Evolutionary conservation across 352 stramenopile species (phyloP).

Genomic region (Pythium diclinum): DNA sequence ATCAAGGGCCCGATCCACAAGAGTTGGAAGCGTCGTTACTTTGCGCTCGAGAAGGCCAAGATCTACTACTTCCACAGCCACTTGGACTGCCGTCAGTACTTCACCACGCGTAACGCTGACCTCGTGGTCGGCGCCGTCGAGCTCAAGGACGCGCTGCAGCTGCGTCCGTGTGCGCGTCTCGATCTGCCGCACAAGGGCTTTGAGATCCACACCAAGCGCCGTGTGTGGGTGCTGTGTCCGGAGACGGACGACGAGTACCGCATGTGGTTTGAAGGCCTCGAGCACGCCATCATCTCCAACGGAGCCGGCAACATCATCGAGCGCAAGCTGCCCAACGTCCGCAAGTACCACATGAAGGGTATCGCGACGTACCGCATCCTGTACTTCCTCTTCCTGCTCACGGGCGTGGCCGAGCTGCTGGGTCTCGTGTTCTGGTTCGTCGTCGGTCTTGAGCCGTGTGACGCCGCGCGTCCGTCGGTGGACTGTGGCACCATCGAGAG

Average conservation of each 20-base stretch:
- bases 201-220: constrained; percentile 83
- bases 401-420: constrained; percentile 67
- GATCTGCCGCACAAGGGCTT: constrained; percentile 86
- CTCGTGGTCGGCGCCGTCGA: constrained; percentile 79
- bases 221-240: constrained; percentile 83
- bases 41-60: constrained; percentile 83
- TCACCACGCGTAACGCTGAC: constrained; percentile 79
- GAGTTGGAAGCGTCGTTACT: constrained; percentile 85
- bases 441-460: constrained; percentile 71
- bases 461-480: constrained; percentile 39
- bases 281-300: constrained; percentile 74
- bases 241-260: constrained; percentile 85
- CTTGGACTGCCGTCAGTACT: constrained; percentile 84
- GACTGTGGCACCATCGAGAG: constrained; percentile 62
- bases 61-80: constrained; percentile 90
- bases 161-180: constrained; percentile 74
- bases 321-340: constrained; percentile 82
- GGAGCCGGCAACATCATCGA: constrained; percentile 86
- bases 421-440: constrained; percentile 86
- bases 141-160: constrained; percentile 81
- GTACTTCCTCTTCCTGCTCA: constrained; percentile 80
- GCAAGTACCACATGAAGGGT: constrained; percentile 90
- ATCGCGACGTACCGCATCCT: constrained; percentile 76
- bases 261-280: constrained; percentile 83
- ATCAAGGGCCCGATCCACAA: constrained; percentile 88